Base-by-base conservation (phyloP, 257 asterid species). In the Apocynum venetum region DNA sequence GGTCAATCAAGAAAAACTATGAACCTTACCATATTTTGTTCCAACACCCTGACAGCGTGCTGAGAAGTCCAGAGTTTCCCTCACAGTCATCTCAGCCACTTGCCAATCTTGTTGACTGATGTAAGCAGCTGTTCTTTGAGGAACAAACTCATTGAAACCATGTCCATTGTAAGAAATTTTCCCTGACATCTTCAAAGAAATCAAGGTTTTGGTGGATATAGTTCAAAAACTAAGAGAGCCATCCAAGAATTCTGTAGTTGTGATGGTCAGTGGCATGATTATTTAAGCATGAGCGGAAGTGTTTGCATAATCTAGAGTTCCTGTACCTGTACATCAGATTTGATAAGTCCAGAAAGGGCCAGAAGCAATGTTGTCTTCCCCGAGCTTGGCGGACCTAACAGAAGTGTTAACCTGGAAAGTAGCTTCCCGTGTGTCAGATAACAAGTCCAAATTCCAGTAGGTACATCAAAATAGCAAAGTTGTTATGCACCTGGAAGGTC, bases 331-430 rank as follows among this genome's bases (percentile, higher is more conserved):
- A 92, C 87, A 88, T 90, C 96, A 75, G 97, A 86, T 80, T 89
- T 88, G 70, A 94, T 88, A 77, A 89, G 96, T 77, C 98, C 98
- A 78, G 98, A 96, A 76, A 95, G 93, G 73, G 98, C 96, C 83
- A 91, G 79, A 52, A 95, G 89, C 84, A 95, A 77, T 41, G 98
- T 92, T 1, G 96, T 92, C 91, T 95, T 95, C 82, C 98, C 98
- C 77, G 98, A 95, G 91, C 98, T 89, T 65, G 98, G 98, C 52
- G 98, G 98, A 61, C 98, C 98, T 88, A 95, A 77, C 69, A 95
- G 81, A 75, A 95, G 89, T 61, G 98, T 95, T 82, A 91, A 91
- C 79, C 98, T 95, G 85, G 56, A 86, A 77, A 73, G 78, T 49
- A 80, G 70, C 71, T 81, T 71, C 77, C 85, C 64, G 35, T 38